Percentiles rank a stretch among this genome's conserved stretches.
phyloP scores from a whole-genome alignment of 495 filamentous ascomycete species.

The Penicillium roqueforti region DNA sequence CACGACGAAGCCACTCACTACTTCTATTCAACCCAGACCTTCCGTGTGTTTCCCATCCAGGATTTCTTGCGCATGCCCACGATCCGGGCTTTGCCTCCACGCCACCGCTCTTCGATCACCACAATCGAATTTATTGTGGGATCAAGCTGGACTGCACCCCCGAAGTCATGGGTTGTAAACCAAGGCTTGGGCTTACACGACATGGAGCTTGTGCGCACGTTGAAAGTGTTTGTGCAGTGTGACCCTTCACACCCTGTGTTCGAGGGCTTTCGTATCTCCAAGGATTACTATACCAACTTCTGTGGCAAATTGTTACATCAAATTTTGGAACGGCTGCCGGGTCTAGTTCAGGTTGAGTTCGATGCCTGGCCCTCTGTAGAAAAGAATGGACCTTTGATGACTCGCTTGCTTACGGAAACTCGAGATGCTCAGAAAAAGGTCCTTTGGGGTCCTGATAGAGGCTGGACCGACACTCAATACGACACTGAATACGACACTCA shows the following conservation, averaged over 20 bases:
- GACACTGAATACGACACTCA: conserved; percentile 25
- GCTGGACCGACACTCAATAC: conserved; percentile 51
- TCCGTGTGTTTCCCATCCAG: conserved; percentile 72
- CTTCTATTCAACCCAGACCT: conserved; percentile 73
- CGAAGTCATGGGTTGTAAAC: conserved; percentile 67
- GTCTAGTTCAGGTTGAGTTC: conserved; percentile 62
- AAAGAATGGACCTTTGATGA: conserved; percentile 66
- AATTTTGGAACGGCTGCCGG: conserved; percentile 58
- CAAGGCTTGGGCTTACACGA: conserved; percentile 60
- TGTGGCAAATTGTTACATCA: conserved; percentile 53
- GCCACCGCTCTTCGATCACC: conserved; percentile 61
- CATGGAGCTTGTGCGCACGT: conserved; percentile 52
- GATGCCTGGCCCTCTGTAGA: conserved; percentile 70
- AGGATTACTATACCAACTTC: conserved; percentile 74
- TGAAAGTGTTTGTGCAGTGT: conserved; percentile 74
- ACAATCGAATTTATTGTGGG: conserved; percentile 75
- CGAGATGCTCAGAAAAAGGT: conserved; percentile 49
- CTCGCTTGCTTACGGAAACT: conserved; percentile 56
- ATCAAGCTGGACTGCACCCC: conserved; percentile 74
- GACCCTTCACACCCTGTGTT: conserved; percentile 73
- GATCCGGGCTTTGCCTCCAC: conserved; percentile 42
- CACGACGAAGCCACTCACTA: conserved; percentile 67
- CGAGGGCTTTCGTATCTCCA: conserved; percentile 62
- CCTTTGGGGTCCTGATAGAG: conserved; percentile 65
- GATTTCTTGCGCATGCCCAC: conserved; percentile 62